These are phyloP conservation scores for Ascochyta koolunga DNA, from an alignment of 2,329 filamentous ascomycete species.

Conservation along the genomic window DNA sequence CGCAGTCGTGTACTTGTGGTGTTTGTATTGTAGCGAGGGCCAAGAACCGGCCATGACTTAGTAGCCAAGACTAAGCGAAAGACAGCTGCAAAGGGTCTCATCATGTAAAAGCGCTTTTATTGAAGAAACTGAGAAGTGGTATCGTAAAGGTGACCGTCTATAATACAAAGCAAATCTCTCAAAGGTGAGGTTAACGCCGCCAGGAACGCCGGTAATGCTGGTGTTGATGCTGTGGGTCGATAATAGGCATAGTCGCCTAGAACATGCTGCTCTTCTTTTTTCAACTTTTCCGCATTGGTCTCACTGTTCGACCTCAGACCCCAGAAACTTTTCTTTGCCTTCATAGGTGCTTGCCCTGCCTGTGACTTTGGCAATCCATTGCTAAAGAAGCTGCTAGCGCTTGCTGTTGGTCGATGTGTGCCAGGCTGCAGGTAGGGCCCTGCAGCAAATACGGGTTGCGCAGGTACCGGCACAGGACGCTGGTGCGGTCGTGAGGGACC, in stretches of 20 bases:
- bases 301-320: conserved; percentile 43
- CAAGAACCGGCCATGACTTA: background rate
- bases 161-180: background rate
- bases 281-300: conserved; percentile 39
- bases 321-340: conserved; percentile 49
- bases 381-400: conserved; percentile 46
- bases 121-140: conserved; percentile 1
- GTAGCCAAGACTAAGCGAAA: background rate
- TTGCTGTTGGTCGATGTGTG: conserved; percentile 35
- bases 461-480: conserved; percentile 23
- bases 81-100: background rate
- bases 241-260: conserved; percentile 23
- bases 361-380: conserved; percentile 36
- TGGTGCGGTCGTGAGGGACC: conserved; percentile 18
- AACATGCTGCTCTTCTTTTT: conserved; percentile 55
- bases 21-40: no score
- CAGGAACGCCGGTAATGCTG: conserved; percentile 11
- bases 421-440: conserved; percentile 41
- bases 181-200: background rate
- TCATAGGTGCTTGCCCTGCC: conserved; percentile 21
- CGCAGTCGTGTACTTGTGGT: background rate
- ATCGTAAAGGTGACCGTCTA: conserved; percentile 1
- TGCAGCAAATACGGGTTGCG: conserved; percentile 23
- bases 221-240: background rate
- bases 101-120: background rate